These are phyloP conservation scores for Kandelia obovata DNA, from an alignment of 345 rosid genomes.

Conservation along the genomic window DNA sequence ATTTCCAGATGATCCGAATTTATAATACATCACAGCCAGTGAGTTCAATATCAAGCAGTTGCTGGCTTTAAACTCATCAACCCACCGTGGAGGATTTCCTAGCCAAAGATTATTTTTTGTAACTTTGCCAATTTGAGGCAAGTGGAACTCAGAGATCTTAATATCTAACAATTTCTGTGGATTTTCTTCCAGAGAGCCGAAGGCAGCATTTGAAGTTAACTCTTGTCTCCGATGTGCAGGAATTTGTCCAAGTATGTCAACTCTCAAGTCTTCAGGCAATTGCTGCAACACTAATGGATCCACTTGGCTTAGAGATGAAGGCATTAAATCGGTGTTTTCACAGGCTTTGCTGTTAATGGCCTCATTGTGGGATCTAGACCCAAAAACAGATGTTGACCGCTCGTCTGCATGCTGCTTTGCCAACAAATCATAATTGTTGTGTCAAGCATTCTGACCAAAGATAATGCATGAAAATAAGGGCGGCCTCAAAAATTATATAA, in stretches of 20 bases:
- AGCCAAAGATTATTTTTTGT: conserved; percentile 44
- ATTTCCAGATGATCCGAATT: conserved; percentile 37
- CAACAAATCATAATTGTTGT: too few relatives aligned
- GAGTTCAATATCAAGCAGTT: conserved; percentile 41
- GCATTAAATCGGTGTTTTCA: conserved; percentile 54
- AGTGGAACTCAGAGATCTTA: conserved; percentile 34
- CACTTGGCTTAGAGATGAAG: conserved; percentile 77
- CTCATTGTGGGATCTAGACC: conserved; percentile 24
- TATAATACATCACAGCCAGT: conserved; percentile 55
- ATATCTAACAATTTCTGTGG: conserved; percentile 26
- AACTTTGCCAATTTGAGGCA: conserved; percentile 14
- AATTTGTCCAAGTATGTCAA: conserved; percentile 59
- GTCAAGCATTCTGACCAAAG: too few relatives aligned
- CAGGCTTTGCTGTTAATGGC: conserved; percentile 16
- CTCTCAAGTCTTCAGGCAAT: conserved; percentile 79
- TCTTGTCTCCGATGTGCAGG: conserved; percentile 54
- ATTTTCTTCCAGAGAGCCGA: conserved; percentile 30
- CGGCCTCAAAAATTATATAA: too few relatives aligned
- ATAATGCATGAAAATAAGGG: too few relatives aligned
- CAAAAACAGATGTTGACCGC: conserved; percentile 10
- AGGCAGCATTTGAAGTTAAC: conserved; percentile 28
- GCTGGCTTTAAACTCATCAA: conserved; percentile 57
- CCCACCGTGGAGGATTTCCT: conserved; percentile 84
- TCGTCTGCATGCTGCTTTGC: conserved; percentile 18
- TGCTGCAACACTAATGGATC: conserved; percentile 74